Base-by-base conservation (phyloP, 441 rosid genomes). In the Erysimum cheiri region DNA sequence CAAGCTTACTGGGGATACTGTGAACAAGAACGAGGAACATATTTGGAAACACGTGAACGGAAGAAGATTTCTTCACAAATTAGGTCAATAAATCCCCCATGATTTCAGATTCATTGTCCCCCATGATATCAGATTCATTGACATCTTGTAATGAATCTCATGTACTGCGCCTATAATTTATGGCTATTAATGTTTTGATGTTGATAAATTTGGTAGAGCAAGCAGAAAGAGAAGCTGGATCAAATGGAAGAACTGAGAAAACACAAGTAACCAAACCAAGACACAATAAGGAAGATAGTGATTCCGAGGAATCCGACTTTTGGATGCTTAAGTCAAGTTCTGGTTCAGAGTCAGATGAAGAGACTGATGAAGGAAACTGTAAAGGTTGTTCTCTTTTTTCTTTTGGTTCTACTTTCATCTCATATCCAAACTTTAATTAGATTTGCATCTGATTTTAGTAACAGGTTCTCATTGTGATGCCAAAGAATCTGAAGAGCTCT, bases 11-110 rank as follows among this genome's bases (percentile, higher is more conserved):
- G 97, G 94, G 32, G 87, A 90, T 75, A 85, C 83, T 7, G 87
- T 94, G 49, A 94, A 94, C 76, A 94, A 94, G 79, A 83, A 82
- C 3, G 99, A 94, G 81, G 91, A 90, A 71, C 99, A 94, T 72
- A 87, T 90, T 28, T 94, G 92, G 97, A 94, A 92, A 81, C 99
- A 94, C 48, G 77, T 94, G 65, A 87, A 87, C n/a, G 98, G 98
- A 46, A 90, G 58, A 72, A 79, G 93, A 39, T 94, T 94, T 82
- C 93, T 94, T 70, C 82, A 83, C 72, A 87, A 82, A 76, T 19
- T 19, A 19, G 22, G 22, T 19, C 22, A 19, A 19, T 19, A 19
- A 19, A 19, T 65, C 32, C 17, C 14, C 9, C 26, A 7, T 41
- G 24, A 33, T 39, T n/a, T n/a, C n/a, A n/a, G n/a, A n/a, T n/a